phyloP scores from a whole-genome alignment of 1,284 basidiomycete species.

The Ustilago trichophora region DNA sequence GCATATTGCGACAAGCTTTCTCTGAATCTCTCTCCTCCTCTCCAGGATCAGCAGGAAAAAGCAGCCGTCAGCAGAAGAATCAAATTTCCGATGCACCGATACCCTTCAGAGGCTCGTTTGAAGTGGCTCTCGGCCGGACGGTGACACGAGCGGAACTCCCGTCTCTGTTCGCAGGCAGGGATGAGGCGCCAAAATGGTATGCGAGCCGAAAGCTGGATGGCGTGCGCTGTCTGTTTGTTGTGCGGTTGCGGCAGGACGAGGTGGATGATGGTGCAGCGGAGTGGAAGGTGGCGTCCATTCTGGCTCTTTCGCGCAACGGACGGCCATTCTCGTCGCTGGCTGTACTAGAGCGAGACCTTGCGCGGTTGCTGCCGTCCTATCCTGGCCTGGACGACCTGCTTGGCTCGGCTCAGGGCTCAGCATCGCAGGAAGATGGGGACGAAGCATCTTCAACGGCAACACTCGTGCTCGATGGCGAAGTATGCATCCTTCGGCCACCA shows the following conservation, averaged over 20 bases:
- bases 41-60: too few relatives aligned
- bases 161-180: conserved; percentile 7
- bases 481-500: conserved; percentile 40
- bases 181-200: conserved; percentile 37
- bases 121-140: conserved; percentile 44
- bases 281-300: conserved; percentile 25
- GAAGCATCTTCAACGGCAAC: too few relatives aligned
- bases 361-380: conserved; percentile 11
- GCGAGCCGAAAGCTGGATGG: conserved; percentile 56
- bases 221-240: conserved; percentile 47
- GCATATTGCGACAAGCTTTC: conserved; percentile 34
- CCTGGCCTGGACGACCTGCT: conserved; percentile 17
- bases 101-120: conserved; percentile 21
- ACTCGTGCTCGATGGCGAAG: conserved; percentile 55
- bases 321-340: conserved; percentile 31
- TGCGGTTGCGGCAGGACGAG: conserved; percentile 21
- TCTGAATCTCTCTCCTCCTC: background rate
- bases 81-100: too few relatives aligned
- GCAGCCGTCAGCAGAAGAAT: too few relatives aligned
- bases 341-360: conserved; percentile 33
- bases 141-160: conserved; percentile 23
- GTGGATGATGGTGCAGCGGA: background rate
- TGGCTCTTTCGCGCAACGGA: conserved; percentile 45
- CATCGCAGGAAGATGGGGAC: too few relatives aligned
- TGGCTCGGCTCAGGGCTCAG: background rate